These are phyloP conservation scores for Vachellia pachyceras DNA, from an alignment of 306 rosid species.

Conservation along the genomic window DNA sequence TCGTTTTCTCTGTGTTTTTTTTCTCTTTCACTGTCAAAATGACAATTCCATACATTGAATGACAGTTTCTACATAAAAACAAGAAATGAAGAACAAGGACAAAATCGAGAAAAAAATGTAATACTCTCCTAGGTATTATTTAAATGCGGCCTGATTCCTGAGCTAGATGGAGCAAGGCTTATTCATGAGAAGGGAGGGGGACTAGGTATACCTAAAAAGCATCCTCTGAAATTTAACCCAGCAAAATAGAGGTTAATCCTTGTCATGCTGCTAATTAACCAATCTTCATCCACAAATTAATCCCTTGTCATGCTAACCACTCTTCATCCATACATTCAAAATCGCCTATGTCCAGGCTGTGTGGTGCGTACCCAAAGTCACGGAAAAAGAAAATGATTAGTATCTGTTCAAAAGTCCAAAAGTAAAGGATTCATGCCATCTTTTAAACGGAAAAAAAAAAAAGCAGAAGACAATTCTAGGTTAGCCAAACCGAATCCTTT, in stretches of 20 bases:
- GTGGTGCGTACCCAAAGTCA: slow-evolving; percentile 37
- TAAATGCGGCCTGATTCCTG: slow-evolving; percentile 38
- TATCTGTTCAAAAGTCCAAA: background rate
- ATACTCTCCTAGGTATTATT: slow-evolving; percentile 40
- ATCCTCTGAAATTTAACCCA: slow-evolving; percentile 7
- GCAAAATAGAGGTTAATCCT: slow-evolving; percentile 47
- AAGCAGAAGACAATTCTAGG: background rate
- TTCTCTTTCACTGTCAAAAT: background rate
- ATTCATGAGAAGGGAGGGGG: slow-evolving; percentile 38
- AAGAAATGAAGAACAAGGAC: slow-evolving; percentile 5
- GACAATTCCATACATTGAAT: background rate
- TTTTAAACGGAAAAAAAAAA: background rate
- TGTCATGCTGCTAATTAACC: slow-evolving; percentile 40
- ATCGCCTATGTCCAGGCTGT: slow-evolving; percentile 91
- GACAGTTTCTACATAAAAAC: slow-evolving; percentile 16
- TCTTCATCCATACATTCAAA: slow-evolving; percentile 81
- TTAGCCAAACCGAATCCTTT: slow-evolving; percentile 30
- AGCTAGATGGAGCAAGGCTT: slow-evolving; percentile 53
- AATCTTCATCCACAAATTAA: slow-evolving; percentile 38
- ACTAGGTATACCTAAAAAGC: slow-evolving; percentile 31
- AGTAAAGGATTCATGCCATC: background rate
- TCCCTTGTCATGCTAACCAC: slow-evolving; percentile 73
- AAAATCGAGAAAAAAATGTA: background rate
- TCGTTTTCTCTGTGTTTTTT: background rate
- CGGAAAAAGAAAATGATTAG: slow-evolving; percentile 11